Evolutionary conservation across 2,329 filamentous ascomycete genomes (phyloP).

Genomic region (Aspergillus udagawae): DNA sequence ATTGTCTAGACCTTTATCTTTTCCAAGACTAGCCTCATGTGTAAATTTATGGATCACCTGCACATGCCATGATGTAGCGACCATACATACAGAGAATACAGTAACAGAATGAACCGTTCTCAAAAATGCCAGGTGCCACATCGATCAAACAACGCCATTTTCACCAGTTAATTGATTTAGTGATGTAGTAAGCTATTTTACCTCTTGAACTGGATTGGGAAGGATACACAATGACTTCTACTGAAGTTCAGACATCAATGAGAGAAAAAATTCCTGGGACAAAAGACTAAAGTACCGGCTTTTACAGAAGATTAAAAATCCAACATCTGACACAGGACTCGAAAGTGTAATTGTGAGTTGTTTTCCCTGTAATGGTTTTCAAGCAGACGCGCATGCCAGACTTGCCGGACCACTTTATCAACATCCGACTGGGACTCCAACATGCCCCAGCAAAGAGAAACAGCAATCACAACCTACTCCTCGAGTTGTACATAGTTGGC

Average conservation of each 20-base stretch:
- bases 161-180: not conserved
- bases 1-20: not conserved
- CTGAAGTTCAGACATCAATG: not conserved
- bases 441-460: not conserved
- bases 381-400: not conserved
- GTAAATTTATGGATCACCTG: too few species aligned
- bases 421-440: not conserved
- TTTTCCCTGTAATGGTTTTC: not conserved
- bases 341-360: not conserved
- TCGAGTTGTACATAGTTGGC: constrained; percentile 45
- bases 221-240: not conserved
- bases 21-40: not conserved
- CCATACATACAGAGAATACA: too few species aligned
- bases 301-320: not conserved
- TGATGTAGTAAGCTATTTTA: not conserved
- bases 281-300: not conserved
- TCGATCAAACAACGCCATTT: not conserved
- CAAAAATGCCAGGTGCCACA: not conserved
- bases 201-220: not conserved
- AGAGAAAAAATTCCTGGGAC: not conserved
- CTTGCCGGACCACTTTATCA: not conserved
- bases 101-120: not conserved
- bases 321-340: not conserved
- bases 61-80: not conserved
- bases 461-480: not conserved